phyloP scores from a whole-genome alignment of 345 rosid species.

The Camelina sativa region DNA sequence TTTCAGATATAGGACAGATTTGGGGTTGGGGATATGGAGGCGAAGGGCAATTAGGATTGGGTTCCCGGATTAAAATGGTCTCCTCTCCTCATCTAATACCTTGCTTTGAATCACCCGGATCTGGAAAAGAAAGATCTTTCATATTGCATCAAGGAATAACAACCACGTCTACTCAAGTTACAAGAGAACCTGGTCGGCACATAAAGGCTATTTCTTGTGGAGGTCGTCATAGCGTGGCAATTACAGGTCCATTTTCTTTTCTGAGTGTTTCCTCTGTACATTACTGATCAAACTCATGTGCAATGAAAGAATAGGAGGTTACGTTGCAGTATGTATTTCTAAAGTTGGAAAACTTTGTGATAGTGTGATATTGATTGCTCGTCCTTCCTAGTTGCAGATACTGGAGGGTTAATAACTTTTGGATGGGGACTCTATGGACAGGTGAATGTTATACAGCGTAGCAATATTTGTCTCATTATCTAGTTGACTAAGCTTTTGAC shows the following conservation, averaged over 20 bases:
- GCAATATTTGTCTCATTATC: background rate
- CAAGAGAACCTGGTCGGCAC: conserved; percentile 57
- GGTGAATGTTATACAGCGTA: conserved; percentile 46
- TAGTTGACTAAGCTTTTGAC: background rate
- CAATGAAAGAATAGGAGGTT: background rate
- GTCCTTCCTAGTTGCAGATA: conserved; percentile 55
- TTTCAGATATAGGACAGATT: conserved; percentile 95
- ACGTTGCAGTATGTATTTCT: background rate
- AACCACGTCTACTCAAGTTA: conserved; percentile 44
- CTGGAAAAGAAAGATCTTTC: conserved; percentile 55
- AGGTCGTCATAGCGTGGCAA: conserved; percentile 80
- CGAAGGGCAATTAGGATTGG: conserved; percentile 92
- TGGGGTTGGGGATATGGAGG: conserved; percentile 99
- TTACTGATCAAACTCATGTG: background rate
- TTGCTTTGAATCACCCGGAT: conserved; percentile 56
- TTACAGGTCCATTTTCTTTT: conserved; percentile 63
- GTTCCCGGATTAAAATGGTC: conserved; percentile 76
- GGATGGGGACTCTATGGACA: conserved; percentile 96
- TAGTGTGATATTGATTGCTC: conserved; percentile 1
- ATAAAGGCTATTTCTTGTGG: conserved; percentile 82
- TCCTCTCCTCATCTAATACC: conserved; percentile 83
- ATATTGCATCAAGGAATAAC: conserved; percentile 51
- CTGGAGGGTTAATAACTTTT: conserved; percentile 74
- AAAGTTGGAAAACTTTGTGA: conserved; percentile 5
- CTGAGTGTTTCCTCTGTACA: background rate